These are phyloP conservation scores for Massarina eburnea DNA, from an alignment of 2,329 filamentous ascomycete species.

Conservation along the genomic window DNA sequence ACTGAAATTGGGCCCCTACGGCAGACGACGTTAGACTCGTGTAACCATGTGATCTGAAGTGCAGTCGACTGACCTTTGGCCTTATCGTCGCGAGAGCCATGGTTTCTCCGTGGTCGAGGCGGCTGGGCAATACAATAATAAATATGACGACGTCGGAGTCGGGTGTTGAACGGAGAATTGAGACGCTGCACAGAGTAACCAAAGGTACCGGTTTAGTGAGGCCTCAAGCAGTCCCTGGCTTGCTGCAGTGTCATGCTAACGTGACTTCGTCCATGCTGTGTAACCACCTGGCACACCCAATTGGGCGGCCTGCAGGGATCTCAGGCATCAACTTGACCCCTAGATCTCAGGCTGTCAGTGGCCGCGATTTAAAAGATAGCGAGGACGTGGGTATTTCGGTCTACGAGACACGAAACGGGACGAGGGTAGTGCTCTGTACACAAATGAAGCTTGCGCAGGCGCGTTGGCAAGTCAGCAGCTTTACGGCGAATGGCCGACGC, in stretches of 20 bases:
- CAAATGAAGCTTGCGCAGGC: slow-evolving; percentile 9
- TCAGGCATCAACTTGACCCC: slow-evolving; percentile 5
- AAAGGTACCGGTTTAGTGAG: too few relatives aligned
- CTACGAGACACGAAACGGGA: slow-evolving; percentile 18
- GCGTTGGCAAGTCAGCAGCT: slow-evolving; percentile 12
- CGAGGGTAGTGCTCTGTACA: slow-evolving; percentile 1
- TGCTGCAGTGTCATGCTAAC: slow-evolving; percentile 18
- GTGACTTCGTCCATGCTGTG: slow-evolving; percentile 21
- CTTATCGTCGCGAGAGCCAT: too few relatives aligned
- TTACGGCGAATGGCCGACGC: slow-evolving; percentile 8
- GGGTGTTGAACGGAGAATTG: too few relatives aligned
- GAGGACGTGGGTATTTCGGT: slow-evolving; percentile 7
- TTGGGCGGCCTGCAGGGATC: slow-evolving; percentile 8
- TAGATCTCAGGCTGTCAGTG: slow-evolving; percentile 7
- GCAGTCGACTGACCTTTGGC: background rate
- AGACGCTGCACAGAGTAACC: too few relatives aligned
- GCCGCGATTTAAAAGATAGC: slow-evolving; percentile 15
- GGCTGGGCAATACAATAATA: too few relatives aligned
- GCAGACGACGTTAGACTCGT: slow-evolving; percentile 18
- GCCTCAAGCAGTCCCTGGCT: slow-evolving; percentile 5
- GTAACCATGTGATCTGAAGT: slow-evolving; percentile 22
- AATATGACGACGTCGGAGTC: too few relatives aligned
- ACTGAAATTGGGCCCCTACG: slow-evolving; percentile 6
- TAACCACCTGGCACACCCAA: slow-evolving; percentile 15
- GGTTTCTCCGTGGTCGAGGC: too few relatives aligned